These are phyloP conservation scores for Gastrodia elata DNA, from an alignment of 106 monocot species.

Conservation along the genomic window DNA sequence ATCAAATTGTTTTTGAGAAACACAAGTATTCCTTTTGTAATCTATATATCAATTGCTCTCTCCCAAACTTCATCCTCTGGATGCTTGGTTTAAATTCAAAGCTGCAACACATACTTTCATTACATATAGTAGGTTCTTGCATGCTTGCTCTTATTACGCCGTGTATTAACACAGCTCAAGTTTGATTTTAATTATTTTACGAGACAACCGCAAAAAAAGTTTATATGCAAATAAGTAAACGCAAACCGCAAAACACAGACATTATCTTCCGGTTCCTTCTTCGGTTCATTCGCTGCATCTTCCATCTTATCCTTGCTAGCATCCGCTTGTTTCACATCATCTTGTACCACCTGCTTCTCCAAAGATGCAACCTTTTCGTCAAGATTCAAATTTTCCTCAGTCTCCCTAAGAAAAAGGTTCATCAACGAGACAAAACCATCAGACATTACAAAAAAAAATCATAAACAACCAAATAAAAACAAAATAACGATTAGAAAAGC, in stretches of 20 bases:
- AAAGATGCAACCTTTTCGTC: not conserved
- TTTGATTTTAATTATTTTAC: not conserved
- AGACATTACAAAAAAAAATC: not conserved
- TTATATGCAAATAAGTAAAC: not conserved
- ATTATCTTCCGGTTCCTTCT: constrained; percentile 9
- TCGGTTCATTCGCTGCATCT: not conserved
- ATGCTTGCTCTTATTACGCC: not conserved
- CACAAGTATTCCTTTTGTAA: not conserved
- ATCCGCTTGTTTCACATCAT: not conserved
- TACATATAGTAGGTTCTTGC: not conserved
- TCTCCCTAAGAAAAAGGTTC: not conserved
- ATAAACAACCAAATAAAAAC: not conserved
- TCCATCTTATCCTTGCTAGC: constrained; percentile 5
- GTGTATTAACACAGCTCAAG: not conserved
- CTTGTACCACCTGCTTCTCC: not conserved
- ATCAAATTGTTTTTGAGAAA: not conserved
- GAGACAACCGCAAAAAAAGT: not conserved
- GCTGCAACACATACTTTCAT: too few relatives aligned
- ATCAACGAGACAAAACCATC: not conserved
- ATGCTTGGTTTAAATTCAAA: too few relatives aligned
- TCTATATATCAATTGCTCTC: not conserved
- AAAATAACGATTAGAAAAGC: not conserved
- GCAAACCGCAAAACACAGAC: not conserved
- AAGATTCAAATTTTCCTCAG: not conserved
- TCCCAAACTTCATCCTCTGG: not conserved